Evolutionary conservation across 1,284 basidiomycete species (phyloP).

Genomic region (Mycena sp.): DNA sequence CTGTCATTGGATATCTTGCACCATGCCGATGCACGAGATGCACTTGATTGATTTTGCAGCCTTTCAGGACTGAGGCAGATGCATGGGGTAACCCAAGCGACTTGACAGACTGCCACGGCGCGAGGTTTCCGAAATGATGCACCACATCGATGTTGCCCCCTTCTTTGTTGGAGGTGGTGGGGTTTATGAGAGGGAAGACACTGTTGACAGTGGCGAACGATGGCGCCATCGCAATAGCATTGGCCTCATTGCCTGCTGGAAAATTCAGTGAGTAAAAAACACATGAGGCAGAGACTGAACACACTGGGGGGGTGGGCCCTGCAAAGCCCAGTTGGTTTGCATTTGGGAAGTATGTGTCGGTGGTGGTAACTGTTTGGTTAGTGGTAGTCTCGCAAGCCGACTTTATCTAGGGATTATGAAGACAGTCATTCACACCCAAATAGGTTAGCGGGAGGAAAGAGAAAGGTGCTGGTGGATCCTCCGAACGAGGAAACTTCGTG

Average conservation of each 20-base stretch:
- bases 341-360: constrained; percentile 11
- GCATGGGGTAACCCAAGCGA: constrained; percentile 1
- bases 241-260: constrained; percentile 18
- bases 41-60: constrained; percentile 3
- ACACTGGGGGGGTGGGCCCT: constrained; percentile 20
- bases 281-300: background rate
- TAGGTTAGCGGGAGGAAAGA: constrained; percentile 16
- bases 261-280: background rate
- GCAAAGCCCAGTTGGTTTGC: constrained; percentile 13
- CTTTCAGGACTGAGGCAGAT: background rate
- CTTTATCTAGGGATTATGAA: too few relatives aligned
- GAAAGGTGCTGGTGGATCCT: constrained; percentile 15
- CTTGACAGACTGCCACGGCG: constrained; percentile 13
- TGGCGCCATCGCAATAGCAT: constrained; percentile 9
- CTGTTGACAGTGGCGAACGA: constrained; percentile 4
- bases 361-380: background rate
- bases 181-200: constrained; percentile 19
- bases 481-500: constrained; percentile 14
- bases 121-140: constrained; percentile 11
- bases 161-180: background rate
- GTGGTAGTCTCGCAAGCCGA: too few relatives aligned
- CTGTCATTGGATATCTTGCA: constrained; percentile 49
- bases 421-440: too few relatives aligned
- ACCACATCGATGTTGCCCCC: constrained; percentile 8
- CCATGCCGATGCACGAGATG: constrained; percentile 15